Percentiles rank a stretch among this genome's conserved stretches.
Evolutionary conservation across 164 flowering plant species (phyloP).

Genomic region (Chimonanthus salicifolius): DNA sequence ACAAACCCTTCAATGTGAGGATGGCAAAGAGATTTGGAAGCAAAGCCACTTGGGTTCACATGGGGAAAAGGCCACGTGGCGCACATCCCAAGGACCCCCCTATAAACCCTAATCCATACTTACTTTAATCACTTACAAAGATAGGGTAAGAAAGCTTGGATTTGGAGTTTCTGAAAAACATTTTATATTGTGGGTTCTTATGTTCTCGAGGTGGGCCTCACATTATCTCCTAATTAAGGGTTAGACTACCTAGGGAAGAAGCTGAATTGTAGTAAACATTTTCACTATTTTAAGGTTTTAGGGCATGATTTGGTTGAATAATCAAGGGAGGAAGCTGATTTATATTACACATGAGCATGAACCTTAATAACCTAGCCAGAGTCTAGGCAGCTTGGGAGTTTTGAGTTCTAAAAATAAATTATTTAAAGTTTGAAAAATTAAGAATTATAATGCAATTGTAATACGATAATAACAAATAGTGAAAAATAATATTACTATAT

Average conservation of each 20-base stretch:
- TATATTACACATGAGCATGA: neutral
- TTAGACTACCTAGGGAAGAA: conserved; percentile 5
- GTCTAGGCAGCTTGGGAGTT: no score
- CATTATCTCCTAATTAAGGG: neutral
- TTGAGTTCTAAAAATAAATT: no score
- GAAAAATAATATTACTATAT: no score
- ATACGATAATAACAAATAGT: no score
- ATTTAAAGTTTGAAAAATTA: no score
- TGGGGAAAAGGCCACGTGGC: neutral
- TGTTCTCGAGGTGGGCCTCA: conserved; percentile 1
- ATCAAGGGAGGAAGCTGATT: conserved; percentile 1
- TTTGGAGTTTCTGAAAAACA: neutral
- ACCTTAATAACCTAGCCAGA: neutral
- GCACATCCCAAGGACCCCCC: neutral
- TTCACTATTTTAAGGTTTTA: neutral
- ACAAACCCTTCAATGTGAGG: neutral
- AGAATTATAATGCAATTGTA: no score
- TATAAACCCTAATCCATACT: neutral
- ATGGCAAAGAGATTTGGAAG: neutral
- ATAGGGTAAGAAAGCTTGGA: neutral
- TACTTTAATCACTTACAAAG: neutral
- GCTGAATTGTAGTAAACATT: neutral
- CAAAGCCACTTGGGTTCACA: neutral
- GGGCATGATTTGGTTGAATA: conserved; percentile 1
- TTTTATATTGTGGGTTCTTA: neutral